Evolutionary conservation across 139 green algal genomes (phyloP), one percentile per base, ranked within the genome.

Genomic region (Chlorella sorokiniana): DNA sequence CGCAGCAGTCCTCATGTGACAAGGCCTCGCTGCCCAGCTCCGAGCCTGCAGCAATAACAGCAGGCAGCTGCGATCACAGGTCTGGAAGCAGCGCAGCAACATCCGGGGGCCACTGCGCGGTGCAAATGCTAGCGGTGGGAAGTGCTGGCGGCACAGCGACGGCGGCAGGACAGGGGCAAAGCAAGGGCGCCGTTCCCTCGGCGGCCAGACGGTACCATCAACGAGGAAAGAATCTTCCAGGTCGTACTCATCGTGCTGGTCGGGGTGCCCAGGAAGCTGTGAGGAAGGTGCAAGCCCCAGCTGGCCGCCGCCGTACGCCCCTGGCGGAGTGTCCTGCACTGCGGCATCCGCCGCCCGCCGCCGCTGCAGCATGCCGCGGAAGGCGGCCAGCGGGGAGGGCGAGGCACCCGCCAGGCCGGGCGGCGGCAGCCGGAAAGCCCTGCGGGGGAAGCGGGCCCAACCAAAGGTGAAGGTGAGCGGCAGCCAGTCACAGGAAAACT

Each of bases 171-270:
- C n/a, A n/a, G n/a, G n/a, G n/a, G n/a, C n/a, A n/a, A n/a, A n/a
- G n/a, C n/a, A n/a, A n/a, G n/a, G n/a, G n/a, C n/a, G n/a, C n/a
- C n/a, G n/a, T n/a, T n/a, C n/a, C n/a, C n/a, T n/a, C n/a, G n/a
- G n/a, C n/a, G n/a, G n/a, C n/a, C n/a, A n/a, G n/a, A n/a, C n/a
- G n/a, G n/a, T n/a, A 84, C 76, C 73, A 52, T 68, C 33, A 9
- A 44, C 84, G 1, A 89, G 56, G 44, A 82, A 87, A 41, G 65
- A 78, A 31, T 76, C 75, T 18, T 85, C 69, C 27, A 65, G 69
- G 48, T 63, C 71, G 40, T 87, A 86, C 18, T 83, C 78, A 3
- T 61, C 76, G 1, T 72, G 20, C 25, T 56, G 41, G 11, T 77
- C 54, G 27, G 52, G 37, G 33, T 79, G 40, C 4, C 31, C 33